These are phyloP conservation scores for Fragaria iinumae DNA, from an alignment of 306 rosid genomes.

Conservation along the genomic window DNA sequence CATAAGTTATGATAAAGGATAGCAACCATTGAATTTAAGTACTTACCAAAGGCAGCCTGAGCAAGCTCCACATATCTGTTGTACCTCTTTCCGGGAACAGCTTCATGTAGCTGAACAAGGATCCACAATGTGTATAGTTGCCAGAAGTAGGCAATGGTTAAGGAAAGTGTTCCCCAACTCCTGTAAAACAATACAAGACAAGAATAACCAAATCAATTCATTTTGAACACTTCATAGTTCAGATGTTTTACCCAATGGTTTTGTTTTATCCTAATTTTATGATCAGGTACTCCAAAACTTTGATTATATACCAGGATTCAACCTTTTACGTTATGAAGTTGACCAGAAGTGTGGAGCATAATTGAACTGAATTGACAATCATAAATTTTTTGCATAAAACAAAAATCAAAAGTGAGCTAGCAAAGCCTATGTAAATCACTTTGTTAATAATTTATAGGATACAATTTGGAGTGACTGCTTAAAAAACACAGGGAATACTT, in stretches of 20 bases:
- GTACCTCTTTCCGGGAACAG: conserved; percentile 98
- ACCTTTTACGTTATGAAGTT: background rate
- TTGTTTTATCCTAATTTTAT: background rate
- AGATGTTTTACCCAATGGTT: background rate
- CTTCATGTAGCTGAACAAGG: conserved; percentile 96
- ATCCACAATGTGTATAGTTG: conserved; percentile 96
- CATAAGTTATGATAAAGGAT: background rate
- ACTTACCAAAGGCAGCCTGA: conserved; percentile 97
- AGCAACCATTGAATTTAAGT: background rate
- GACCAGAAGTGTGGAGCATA: background rate
- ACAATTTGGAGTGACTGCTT: background rate
- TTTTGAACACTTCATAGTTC: background rate
- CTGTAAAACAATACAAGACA: conserved; percentile 37
- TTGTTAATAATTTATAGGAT: background rate
- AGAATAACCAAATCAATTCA: conserved; percentile 13
- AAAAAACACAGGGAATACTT: conserved; percentile 6
- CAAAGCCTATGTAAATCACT: background rate
- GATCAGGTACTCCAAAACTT: background rate
- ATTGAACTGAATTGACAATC: background rate
- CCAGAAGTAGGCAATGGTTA: conserved; percentile 87
- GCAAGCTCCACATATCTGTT: conserved; percentile 97
- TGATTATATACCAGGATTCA: background rate
- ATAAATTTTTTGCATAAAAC: background rate
- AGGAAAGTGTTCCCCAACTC: conserved; percentile 97
- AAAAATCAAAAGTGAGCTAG: background rate